Base-by-base conservation (phyloP, 2,329 filamentous ascomycete species). In the Hymenoscyphus repandus region DNA sequence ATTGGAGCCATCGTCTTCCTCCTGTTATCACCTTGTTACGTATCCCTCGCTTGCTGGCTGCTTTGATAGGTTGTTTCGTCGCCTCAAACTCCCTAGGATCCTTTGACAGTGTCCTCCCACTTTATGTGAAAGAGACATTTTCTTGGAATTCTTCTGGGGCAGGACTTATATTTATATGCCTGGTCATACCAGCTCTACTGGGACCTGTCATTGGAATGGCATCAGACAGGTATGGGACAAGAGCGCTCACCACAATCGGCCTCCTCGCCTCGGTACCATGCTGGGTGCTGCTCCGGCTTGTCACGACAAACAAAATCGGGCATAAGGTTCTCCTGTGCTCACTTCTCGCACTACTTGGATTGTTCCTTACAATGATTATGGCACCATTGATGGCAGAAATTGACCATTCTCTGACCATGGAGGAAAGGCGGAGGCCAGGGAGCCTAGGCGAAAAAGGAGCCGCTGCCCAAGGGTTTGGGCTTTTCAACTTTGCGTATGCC, bases 361-460 rank as follows among this genome's bases (percentile, higher is more conserved):
- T 78, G 1, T 76, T 76, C 1, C 63, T 86, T 5, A 74, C 78
- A 0, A 69, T 86, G 6, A 72, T 78, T 1, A 76, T 85, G 59
- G 79, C 83, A 0, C 80, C 85, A 0, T 67, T 88, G 17, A 83
- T 90, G 77, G 83, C 85, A 0, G 87, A 90, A 66, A 82, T 90
- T 20, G 79, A 82, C 57, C 69, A 70, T 47, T 67, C 71, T 38
- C 67, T 71, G 1, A 71, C 72, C 0, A 65, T 70, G 3, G 69
- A 76, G 33, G 83, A 82, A 60, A 80, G 79, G 2, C 56, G 47
- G 33, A 43, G 50, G 7, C 59, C 61, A n/a, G 59, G 54, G 12
- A 54, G 53, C 17, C 38, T 63, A 27, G 59, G 59, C 0, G 58
- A 61, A 45, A 53, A 52, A 41, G 70, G 69, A 39, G 76, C 75